Percentiles rank a stretch among this genome's conserved stretches.
Conservation (phyloP, 73 alveolate species). For the Breviolum minutum region DNA sequence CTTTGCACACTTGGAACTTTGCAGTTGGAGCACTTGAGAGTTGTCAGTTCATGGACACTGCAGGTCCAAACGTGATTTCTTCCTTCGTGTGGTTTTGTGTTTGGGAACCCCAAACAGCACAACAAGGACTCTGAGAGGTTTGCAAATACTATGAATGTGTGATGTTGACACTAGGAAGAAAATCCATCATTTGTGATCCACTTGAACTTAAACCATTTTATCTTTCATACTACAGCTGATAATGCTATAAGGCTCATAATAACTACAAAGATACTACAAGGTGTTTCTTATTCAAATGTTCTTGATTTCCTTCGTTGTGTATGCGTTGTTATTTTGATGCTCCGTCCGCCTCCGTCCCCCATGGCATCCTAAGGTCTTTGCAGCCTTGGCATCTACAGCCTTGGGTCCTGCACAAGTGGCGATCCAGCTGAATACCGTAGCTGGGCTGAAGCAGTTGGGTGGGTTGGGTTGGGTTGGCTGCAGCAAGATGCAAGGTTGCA, state of each 20-base stretch:
- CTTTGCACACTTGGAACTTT: background rate
- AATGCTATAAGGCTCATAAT: too few relatives aligned
- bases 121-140: background rate
- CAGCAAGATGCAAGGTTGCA: too few relatives aligned
- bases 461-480: too few relatives aligned
- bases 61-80: conserved; percentile 36
- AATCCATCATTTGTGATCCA: too few relatives aligned
- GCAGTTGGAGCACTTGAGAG: background rate
- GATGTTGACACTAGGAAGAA: too few relatives aligned
- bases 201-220: too few relatives aligned
- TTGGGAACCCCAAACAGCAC: background rate
- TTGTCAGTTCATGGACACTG: background rate
- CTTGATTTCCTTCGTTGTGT: too few relatives aligned
- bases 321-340: background rate
- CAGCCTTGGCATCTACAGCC: conserved; percentile 43
- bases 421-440: conserved; percentile 50
- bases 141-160: too few relatives aligned
- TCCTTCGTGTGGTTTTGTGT: conserved; percentile 38
- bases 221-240: background rate
- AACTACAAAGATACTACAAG: too few relatives aligned
- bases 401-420: conserved; percentile 82
- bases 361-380: conserved; percentile 6
- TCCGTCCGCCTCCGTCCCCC: background rate
- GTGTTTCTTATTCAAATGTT: too few relatives aligned
- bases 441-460: background rate